Percentiles rank a stretch among this genome's conserved stretches.
Evolutionary conservation across 495 filamentous ascomycete genomes (phyloP).

Genomic region (Hamigera avellanea): DNA sequence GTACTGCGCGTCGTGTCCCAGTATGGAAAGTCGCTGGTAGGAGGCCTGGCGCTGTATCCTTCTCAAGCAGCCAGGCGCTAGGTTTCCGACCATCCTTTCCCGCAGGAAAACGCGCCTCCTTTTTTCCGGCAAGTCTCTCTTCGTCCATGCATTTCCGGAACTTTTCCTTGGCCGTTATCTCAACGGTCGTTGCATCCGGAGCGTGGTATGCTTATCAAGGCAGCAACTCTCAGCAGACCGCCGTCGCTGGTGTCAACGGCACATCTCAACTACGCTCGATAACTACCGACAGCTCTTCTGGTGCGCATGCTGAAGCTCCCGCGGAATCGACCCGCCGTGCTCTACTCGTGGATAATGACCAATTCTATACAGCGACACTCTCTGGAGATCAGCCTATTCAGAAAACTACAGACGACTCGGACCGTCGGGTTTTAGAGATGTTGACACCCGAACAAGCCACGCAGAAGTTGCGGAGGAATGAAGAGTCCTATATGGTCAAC

Average conservation of each 20-base stretch:
- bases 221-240: slow-evolving; percentile 14
- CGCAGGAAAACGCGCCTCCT: slow-evolving; percentile 24
- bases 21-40: slow-evolving; percentile 41
- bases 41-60: slow-evolving; percentile 29
- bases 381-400: slow-evolving; percentile 72
- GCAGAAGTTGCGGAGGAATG: slow-evolving; percentile 73
- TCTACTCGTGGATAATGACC: slow-evolving; percentile 70
- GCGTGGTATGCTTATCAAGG: slow-evolving; percentile 54
- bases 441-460: slow-evolving; percentile 92
- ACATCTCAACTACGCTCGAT: slow-evolving; percentile 12
- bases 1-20: slow-evolving; percentile 46
- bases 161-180: slow-evolving; percentile 49
- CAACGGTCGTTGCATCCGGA: slow-evolving; percentile 49
- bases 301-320: slow-evolving; percentile 20
- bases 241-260: slow-evolving; percentile 13
- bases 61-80: slow-evolving; percentile 34
- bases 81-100: slow-evolving; percentile 29
- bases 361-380: slow-evolving; percentile 71
- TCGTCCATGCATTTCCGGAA: slow-evolving; percentile 56
- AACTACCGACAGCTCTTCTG: slow-evolving; percentile 15
- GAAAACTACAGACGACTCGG: slow-evolving; percentile 73
- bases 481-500: slow-evolving; percentile 85
- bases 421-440: slow-evolving; percentile 83
- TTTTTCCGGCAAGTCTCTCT: slow-evolving; percentile 23
- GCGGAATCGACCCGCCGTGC: slow-evolving; percentile 24